phyloP scores from a whole-genome alignment of 2,329 filamentous ascomycete species.

The Xylaria sp. region DNA sequence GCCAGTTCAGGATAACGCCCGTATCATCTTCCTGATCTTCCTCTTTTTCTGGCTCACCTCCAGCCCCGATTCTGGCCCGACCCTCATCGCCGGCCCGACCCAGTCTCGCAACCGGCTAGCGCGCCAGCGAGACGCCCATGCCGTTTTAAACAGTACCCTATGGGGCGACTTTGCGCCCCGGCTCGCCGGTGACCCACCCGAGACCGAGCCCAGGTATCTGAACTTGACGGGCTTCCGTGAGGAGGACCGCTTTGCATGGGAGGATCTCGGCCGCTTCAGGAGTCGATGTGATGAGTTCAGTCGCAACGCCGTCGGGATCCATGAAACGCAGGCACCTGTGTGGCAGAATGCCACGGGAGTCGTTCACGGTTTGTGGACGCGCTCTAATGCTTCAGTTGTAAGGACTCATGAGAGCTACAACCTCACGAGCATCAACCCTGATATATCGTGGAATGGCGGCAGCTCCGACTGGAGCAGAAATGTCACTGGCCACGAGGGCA shows the following conservation, averaged over 20 bases:
- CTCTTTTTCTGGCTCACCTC: conserved; percentile 42
- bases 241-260: conserved; percentile 73
- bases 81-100: conserved; percentile 40
- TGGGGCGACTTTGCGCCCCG: conserved; percentile 57
- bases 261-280: conserved; percentile 61
- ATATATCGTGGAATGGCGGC: conserved; percentile 57
- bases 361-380: conserved; percentile 70
- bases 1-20: conserved; percentile 42
- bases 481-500: conserved; percentile 67
- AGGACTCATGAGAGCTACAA: conserved; percentile 52
- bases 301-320: conserved; percentile 43
- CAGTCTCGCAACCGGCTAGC: conserved; percentile 42
- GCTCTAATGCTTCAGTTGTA: conserved; percentile 45
- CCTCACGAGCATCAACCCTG: conserved; percentile 58
- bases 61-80: conserved; percentile 37
- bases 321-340: conserved; percentile 42
- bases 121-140: conserved; percentile 48
- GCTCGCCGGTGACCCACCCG: conserved; percentile 27
- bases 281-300: conserved; percentile 59
- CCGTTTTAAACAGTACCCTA: conserved; percentile 48
- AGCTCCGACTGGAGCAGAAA: conserved; percentile 68
- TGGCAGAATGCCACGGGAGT: conserved; percentile 77
- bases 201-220: conserved; percentile 42
- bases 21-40: conserved; percentile 41
- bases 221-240: conserved; percentile 74